Evolutionary conservation across 139 green algal genomes (phyloP).

Genomic region (Chlamydomonas applanata): DNA sequence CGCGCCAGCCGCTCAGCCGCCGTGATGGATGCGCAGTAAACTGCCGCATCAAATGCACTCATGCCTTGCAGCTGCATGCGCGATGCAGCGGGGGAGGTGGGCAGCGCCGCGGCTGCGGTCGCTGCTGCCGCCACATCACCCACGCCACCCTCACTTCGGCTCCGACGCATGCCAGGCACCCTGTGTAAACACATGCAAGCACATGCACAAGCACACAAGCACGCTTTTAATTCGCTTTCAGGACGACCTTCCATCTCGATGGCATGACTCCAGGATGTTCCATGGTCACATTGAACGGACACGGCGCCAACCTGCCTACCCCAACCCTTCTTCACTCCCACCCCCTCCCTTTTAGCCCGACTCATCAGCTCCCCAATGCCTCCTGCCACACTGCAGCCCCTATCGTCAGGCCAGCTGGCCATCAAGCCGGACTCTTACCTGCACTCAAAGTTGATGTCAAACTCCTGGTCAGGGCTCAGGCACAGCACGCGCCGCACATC

Average conservation of each 20-base stretch:
- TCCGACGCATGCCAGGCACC: not conserved
- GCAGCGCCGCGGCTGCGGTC: not conserved
- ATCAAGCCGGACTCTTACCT: not conserved
- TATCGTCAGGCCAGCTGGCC: not conserved
- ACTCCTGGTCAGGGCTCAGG: conserved; percentile 19
- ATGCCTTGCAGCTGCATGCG: conserved; percentile 19
- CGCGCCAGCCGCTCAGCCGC: too few species aligned
- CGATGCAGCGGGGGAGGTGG: too few species aligned
- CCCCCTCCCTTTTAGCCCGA: too few species aligned
- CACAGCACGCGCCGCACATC: conserved; percentile 18
- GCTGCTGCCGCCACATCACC: too few species aligned
- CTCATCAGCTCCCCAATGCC: not conserved
- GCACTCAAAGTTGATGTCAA: conserved; percentile 20
- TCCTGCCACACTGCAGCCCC: not conserved
- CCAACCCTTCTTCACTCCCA: too few species aligned
- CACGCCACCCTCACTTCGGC: too few species aligned
- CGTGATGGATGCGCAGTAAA: too few species aligned
- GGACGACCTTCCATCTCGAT: not conserved
- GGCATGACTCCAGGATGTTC: not conserved
- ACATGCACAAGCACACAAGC: not conserved
- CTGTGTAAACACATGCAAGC: not conserved
- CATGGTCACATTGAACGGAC: not conserved
- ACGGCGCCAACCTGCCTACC: too few species aligned
- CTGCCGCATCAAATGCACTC: conserved; percentile 12
- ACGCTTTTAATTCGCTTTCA: not conserved